Base-by-base conservation (phyloP, 768 basidiomycete species). In the Rhizopogon salebrosus region DNA sequence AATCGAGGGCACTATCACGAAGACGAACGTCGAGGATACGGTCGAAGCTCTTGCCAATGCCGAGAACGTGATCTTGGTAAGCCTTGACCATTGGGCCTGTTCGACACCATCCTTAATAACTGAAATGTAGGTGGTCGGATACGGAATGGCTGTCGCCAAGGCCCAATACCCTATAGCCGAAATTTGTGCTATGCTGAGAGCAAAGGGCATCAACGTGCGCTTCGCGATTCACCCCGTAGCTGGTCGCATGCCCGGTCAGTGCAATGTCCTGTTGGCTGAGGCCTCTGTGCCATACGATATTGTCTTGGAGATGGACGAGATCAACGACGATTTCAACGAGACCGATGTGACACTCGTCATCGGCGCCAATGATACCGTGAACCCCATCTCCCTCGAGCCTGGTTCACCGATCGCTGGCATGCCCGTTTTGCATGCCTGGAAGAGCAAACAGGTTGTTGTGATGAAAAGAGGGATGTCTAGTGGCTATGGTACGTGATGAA, bases 381-480 rank as follows among this genome's bases (percentile, higher is more conserved):
- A 94, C 63, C 91, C 92, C 13, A 92, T 93, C 57, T 88, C 90
- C 9, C 74, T 94, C 11, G 91, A 94, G 66, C 79, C 87, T 14
- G 90, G 90, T 38, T 92, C 89, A 51, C 75, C 90, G 2, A 94
- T 94, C 56, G 91, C 91, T 24, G 92, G 92, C 26, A 94, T 94
- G 92, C 90, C 92, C 14, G 92, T 94, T 18, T 75, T 94, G 50
- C 88, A 92, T 56, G 92, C 87, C 6, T 94, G 92, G 92, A 91
- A 93, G 81, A 89, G 87, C 68, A 92, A 92, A 65, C 87, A 91
- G 60, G 90, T 92, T 39, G 78, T 94, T 49, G 91, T 94, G 36
- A 94, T 94, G 92, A 94, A 94, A 71, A 80, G 92, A 57, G 90
- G 92, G 49, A 83, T 94, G 78, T 83, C 91, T 7, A 86, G 87